Evolutionary conservation across 108 stramenopile species (phyloP), one percentile per base, ranked within the genome.

Genomic region (Conticribra weissflogii): DNA sequence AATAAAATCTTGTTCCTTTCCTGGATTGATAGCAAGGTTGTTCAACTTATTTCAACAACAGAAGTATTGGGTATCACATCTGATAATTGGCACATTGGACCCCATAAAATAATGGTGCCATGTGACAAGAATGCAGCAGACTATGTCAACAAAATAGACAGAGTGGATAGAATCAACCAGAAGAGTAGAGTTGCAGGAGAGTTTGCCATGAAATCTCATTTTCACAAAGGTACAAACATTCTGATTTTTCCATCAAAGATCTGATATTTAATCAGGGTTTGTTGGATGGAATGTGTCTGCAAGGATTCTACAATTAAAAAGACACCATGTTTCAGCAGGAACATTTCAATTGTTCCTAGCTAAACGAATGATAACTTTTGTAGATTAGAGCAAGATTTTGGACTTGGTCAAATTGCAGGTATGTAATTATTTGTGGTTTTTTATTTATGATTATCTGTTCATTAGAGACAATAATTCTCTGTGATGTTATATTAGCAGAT

Each of bases 221-320:
- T 59, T 62, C 63, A 72, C 19, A 72, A 59, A 34, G 71, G 71
- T 72, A 72, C 50, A 72, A 72, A 31, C 63, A 72, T 27, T 8
- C 49, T 3, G 18, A 5, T 21, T 17, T 72, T 23, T 61, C 49
- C 24, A 30, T 59, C 9, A 7, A 34, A n/a, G 61, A 72, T 41
- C 54, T 36, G 8, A 63, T 63, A 62, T 24, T 64, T 12, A 16
- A 53, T 5, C 63, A 72, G 12, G 16, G 18, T 9, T 16, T 14
- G 4, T 51, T 51, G 50, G 18, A 18, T 51, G 50, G 50, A 51
- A 51, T 16, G 18, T 51, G 50, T 14, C 50, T 4, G 50, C 50
- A n/a, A n/a, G n/a, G n/a, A n/a, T n/a, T n/a, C n/a, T n/a, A n/a
- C n/a, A n/a, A n/a, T n/a, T n/a, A n/a, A n/a, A n/a, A n/a, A n/a